These are phyloP conservation scores for Diaporthe sp. DNA, from an alignment of 2,329 filamentous ascomycete genomes.

Conservation along the genomic window DNA sequence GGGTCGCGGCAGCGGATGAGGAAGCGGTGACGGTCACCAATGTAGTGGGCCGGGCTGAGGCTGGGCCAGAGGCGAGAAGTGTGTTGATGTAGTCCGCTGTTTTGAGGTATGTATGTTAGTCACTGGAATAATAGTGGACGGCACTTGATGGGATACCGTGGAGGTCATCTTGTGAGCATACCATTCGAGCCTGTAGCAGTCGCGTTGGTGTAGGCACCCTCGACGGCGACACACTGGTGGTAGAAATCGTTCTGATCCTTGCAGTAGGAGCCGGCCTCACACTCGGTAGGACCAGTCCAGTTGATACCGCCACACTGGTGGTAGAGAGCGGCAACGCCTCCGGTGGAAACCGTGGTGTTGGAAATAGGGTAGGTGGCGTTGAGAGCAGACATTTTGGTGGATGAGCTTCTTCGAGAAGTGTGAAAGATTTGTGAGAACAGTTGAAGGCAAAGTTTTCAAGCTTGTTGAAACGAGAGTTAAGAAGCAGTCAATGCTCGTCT, in stretches of 20 bases:
- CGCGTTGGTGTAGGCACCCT: not conserved
- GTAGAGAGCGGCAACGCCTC: slow-evolving; percentile 12
- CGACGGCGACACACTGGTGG: slow-evolving; percentile 1
- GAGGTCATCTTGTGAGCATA: not conserved
- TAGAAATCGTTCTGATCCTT: slow-evolving; percentile 7
- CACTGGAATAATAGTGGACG: no score
- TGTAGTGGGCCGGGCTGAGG: slow-evolving; percentile 4
- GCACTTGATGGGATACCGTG: no score
- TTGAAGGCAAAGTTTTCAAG: not conserved
- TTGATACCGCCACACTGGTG: slow-evolving; percentile 5
- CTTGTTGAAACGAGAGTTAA: slow-evolving; percentile 7
- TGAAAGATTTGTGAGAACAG: not conserved
- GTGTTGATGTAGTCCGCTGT: slow-evolving; percentile 25
- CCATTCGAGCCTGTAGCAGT: slow-evolving; percentile 5
- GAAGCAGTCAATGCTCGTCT: slow-evolving; percentile 15
- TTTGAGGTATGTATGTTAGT: not conserved
- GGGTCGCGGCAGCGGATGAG: not conserved
- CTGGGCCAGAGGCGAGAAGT: not conserved
- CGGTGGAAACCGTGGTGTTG: slow-evolving; percentile 6
- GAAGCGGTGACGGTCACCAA: slow-evolving; percentile 10
- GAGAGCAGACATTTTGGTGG: slow-evolving; percentile 8
- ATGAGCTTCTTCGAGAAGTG: slow-evolving; percentile 1
- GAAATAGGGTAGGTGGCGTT: slow-evolving; percentile 5
- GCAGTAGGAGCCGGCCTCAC: slow-evolving; percentile 12
- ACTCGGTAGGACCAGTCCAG: slow-evolving; percentile 1